Percentiles rank a stretch among this genome's conserved stretches.
phyloP scores from a whole-genome alignment of 164 flowering plant genomes.

The Euptelea pleiosperma region DNA sequence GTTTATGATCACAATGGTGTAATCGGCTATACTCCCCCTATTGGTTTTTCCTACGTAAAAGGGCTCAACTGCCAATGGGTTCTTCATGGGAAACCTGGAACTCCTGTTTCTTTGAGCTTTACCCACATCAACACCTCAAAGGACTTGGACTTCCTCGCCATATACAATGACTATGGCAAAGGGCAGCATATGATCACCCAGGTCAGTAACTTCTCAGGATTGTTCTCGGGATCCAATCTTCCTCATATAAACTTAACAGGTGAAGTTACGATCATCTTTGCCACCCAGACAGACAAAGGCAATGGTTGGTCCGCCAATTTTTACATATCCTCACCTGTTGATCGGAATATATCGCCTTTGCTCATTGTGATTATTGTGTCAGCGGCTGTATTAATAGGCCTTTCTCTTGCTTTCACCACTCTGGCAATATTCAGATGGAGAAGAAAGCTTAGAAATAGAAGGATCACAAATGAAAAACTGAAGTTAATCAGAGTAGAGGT shows the following conservation, averaged over 20 bases:
- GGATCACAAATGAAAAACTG: not conserved
- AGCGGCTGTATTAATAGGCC: not conserved
- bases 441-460: constrained; percentile 1
- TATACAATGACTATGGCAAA: constrained; percentile 7
- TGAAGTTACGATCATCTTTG: constrained; percentile 5
- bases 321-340: constrained; percentile 14
- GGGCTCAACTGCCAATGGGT: constrained; percentile 16
- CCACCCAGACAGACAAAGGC: constrained; percentile 17
- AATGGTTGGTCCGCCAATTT: constrained; percentile 19
- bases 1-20: constrained; percentile 6
- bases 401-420: constrained; percentile 7
- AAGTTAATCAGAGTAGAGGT: not conserved
- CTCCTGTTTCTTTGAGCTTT: constrained; percentile 12
- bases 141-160: constrained; percentile 16
- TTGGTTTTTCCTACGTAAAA: constrained; percentile 12
- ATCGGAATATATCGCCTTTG: not conserved
- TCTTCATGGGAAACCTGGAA: constrained; percentile 20
- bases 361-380: constrained; percentile 4
- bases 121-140: constrained; percentile 16
- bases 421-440: constrained; percentile 3
- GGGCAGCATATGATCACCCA: constrained; percentile 4
- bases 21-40: constrained; percentile 7
- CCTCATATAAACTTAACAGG: constrained; percentile 20
- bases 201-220: constrained; percentile 13
- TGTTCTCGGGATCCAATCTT: constrained; percentile 9